Evolutionary conservation across 495 filamentous ascomycete genomes (phyloP).

Genomic region (Podospora tetraspora): DNA sequence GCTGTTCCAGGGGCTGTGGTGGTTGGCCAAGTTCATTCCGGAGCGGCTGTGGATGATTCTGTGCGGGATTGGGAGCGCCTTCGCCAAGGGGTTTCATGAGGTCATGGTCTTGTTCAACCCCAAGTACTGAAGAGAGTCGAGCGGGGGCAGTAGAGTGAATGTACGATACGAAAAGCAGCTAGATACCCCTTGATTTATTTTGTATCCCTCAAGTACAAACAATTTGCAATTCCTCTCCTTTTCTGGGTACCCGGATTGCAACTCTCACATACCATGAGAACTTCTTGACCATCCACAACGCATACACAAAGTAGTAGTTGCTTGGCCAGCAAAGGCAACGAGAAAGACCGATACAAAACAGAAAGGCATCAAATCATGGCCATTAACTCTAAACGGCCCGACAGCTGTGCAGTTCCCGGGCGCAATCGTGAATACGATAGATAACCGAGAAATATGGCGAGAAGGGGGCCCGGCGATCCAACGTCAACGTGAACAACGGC

Average conservation of each 20-base stretch:
- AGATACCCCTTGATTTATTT: neutral
- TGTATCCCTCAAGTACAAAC: neutral
- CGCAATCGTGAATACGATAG: too few species aligned
- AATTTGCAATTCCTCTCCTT: neutral
- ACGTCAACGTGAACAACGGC: too few species aligned
- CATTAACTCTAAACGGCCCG: too few species aligned
- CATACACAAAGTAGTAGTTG: too few species aligned
- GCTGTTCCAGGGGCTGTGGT: constrained; percentile 24
- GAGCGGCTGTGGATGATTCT: constrained; percentile 32
- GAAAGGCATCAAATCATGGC: too few species aligned
- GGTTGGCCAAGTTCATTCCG: constrained; percentile 31
- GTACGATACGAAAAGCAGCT: neutral
- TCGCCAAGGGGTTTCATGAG: constrained; percentile 35
- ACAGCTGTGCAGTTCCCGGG: too few species aligned
- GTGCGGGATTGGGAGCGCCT: constrained; percentile 24
- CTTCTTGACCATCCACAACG: neutral
- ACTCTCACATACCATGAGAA: neutral
- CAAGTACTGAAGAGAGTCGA: constrained; percentile 34
- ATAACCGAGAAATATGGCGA: too few species aligned
- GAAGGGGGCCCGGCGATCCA: too few species aligned
- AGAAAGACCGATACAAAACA: too few species aligned
- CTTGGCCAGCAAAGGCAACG: too few species aligned
- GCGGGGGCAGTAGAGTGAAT: too few species aligned
- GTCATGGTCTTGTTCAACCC: constrained; percentile 40
- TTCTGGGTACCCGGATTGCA: neutral